Evolutionary conservation across 306 rosid genomes (phyloP).

Genomic region (Quillaja saponaria): DNA sequence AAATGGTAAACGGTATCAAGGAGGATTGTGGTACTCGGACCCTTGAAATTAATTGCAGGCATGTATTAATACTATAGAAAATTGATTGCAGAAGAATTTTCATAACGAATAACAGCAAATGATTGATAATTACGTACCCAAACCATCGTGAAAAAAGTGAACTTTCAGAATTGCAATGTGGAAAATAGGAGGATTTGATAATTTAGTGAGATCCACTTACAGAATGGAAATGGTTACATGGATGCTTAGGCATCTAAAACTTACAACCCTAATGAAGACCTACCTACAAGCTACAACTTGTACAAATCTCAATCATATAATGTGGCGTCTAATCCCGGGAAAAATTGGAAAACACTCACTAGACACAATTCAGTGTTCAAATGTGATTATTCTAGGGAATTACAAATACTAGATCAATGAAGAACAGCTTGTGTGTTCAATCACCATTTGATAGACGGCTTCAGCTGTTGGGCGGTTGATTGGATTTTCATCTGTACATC

Average conservation of each 20-base stretch:
- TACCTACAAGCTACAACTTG: constrained; percentile 31
- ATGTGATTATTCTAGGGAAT: constrained; percentile 24
- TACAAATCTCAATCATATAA: constrained; percentile 40
- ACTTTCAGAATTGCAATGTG: constrained; percentile 15
- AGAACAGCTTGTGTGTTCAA: constrained; percentile 33
- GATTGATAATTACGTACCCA: too few relatives aligned
- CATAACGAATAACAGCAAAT: too few relatives aligned
- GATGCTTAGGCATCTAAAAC: constrained; percentile 4
- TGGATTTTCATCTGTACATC: constrained; percentile 68
- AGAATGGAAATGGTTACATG: constrained; percentile 19
- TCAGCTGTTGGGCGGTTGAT: constrained; percentile 72
- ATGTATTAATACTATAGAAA: too few relatives aligned
- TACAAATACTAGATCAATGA: not conserved
- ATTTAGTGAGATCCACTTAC: constrained; percentile 29
- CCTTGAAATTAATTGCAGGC: too few relatives aligned
- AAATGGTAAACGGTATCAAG: too few relatives aligned
- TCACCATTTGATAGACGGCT: constrained; percentile 59
- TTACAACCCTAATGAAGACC: constrained; percentile 26
- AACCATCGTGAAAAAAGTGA: too few relatives aligned
- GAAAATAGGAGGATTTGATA: constrained; percentile 6
- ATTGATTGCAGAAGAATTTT: too few relatives aligned
- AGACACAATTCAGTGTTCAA: constrained; percentile 18
- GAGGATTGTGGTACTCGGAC: too few relatives aligned
- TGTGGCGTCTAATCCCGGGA: constrained; percentile 24
- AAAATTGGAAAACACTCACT: constrained; percentile 1